Evolutionary conservation across 2,329 filamentous ascomycete genomes (phyloP), one percentile per base, ranked within the genome.

Genomic region (Penicillium expansum): DNA sequence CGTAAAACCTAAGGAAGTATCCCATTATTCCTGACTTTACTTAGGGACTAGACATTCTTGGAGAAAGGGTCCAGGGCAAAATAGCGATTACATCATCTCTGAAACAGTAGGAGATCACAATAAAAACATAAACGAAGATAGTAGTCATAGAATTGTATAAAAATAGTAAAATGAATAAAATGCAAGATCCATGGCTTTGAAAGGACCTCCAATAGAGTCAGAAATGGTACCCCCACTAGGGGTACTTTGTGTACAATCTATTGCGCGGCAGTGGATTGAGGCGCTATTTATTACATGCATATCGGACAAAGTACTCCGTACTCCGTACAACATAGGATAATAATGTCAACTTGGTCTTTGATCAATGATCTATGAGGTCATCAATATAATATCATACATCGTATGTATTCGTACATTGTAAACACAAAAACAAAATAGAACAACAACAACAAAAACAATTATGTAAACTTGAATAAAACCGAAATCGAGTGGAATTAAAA

Each of bases 1-100:
- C 22, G 16, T 18, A 24, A 24, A 24, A 20, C 5, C 29, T 16
- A 53, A 47, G 1, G 7, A 20, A 24, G 10, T 35, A 11, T 13
- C 16, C 29, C 32, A 2, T 6, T 55, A 57, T 60, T 58, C 43
- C 27, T 55, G 16, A 32, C 7, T 29, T 16, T 27, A 33, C 14
- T 24, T 9, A 14, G 18, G 10, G 11, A 44, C n/a, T 13, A 16
- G 52, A 47, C 33, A 41, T 42, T 33, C 50, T 29, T 37, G 30
- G 43, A 45, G 44, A 47, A 47, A 22, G 43, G 18, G 4, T 13
- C 22, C 20, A 22, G 32, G n/a, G 24, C 20, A 27, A 51, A 51
- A 51, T 27, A 27, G 52, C 47, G 39, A 57, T 62, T 60, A 62
- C 60, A 62, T 54, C 52, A 54, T 42, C 16, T 27, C 16, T 13